Base-by-base conservation (phyloP, 768 basidiomycete genomes). In the Kwoniella heveanensis region DNA sequence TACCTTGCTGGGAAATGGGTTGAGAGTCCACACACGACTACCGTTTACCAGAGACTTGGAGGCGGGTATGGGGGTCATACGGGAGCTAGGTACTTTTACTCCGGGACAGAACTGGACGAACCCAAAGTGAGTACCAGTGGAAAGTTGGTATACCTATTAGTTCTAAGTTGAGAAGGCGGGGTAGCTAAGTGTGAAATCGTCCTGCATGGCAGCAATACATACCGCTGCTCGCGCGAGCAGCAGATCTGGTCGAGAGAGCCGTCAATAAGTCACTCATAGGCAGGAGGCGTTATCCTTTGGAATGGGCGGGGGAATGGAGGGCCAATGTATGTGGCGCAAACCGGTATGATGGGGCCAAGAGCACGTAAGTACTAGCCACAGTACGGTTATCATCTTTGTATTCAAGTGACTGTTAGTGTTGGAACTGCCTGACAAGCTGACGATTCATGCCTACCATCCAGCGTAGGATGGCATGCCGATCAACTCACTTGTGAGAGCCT, bases 391-490 rank as follows among this genome's bases (percentile, higher is more conserved):
- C 19, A 25, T 8, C 24, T 25, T 49, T 8, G n/a, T n/a, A 19
- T n/a, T n/a, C n/a, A n/a, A n/a, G n/a, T n/a, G n/a, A n/a, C 24
- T 25, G 5, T 19, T 48, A 19, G 8, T 48, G 24, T 7, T 48
- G 19, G 12, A 1, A 56, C 13, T 32, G 32, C 5, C 13, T 32
- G 7, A 13, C 32, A 6, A 5, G 32, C 32, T 32, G 32, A 32
- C 13, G 32, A 6, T 32, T 44, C 39, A 44, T 44, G 39, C 30
- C 10, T 1, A 21, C 36, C 48, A 1, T 54, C 15, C 25, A 76
- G 75, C 9, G 79, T 81, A 9, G 80, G 80, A 0, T 77, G 76
- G 70, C 80, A 81, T 52, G 77, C 80, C 0, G 80, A 81, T 66
- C 77, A 79, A 51, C 57, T 79, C 17, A 76, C 80, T 1, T 78